These are phyloP conservation scores for Fusarium anthophilum DNA, from an alignment of 2,329 filamentous ascomycete species.

Conservation along the genomic window DNA sequence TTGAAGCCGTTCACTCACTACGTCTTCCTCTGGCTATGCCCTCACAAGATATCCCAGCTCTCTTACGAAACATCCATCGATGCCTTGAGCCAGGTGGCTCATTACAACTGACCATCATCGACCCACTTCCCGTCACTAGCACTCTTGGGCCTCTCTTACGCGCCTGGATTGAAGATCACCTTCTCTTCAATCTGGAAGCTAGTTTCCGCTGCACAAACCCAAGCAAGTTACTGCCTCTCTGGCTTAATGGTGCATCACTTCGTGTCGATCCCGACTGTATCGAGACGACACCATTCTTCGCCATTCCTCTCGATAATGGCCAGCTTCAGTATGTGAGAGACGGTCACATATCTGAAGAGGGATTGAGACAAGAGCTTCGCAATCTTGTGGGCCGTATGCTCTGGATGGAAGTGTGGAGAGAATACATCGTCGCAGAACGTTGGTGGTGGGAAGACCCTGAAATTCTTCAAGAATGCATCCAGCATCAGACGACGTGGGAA, in stretches of 20 bases:
- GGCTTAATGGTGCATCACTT: slow-evolving; percentile 65
- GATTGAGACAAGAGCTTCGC: slow-evolving; percentile 57
- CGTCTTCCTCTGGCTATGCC: slow-evolving; percentile 66
- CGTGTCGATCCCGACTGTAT: slow-evolving; percentile 55
- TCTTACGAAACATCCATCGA: slow-evolving; percentile 66
- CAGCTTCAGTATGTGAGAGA: slow-evolving; percentile 26
- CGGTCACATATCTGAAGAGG: slow-evolving; percentile 39
- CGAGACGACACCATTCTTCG: slow-evolving; percentile 57
- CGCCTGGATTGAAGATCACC: slow-evolving; percentile 68
- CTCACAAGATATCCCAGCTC: slow-evolving; percentile 62
- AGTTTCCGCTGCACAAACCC: slow-evolving; percentile 69
- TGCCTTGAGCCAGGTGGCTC: slow-evolving; percentile 65
- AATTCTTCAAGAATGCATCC: slow-evolving; percentile 63
- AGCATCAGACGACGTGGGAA: slow-evolving; percentile 65
- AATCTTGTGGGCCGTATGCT: slow-evolving; percentile 64
- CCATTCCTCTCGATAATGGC: slow-evolving; percentile 45
- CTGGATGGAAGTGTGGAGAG: slow-evolving; percentile 69
- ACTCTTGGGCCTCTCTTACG: slow-evolving; percentile 66
- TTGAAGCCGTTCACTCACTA: slow-evolving; percentile 61
- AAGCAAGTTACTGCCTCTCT: slow-evolving; percentile 64
- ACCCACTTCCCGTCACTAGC: slow-evolving; percentile 65
- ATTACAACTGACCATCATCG: slow-evolving; percentile 68
- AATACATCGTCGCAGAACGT: slow-evolving; percentile 55
- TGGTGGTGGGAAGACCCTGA: slow-evolving; percentile 71
- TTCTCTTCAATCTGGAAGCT: slow-evolving; percentile 67